A percentile compares a stretch with the other conserved stretches of the same genome.
These are phyloP conservation scores for Waltiozyma sp. DNA, from an alignment of 1,139 yeast genomes.

Conservation along the genomic window DNA sequence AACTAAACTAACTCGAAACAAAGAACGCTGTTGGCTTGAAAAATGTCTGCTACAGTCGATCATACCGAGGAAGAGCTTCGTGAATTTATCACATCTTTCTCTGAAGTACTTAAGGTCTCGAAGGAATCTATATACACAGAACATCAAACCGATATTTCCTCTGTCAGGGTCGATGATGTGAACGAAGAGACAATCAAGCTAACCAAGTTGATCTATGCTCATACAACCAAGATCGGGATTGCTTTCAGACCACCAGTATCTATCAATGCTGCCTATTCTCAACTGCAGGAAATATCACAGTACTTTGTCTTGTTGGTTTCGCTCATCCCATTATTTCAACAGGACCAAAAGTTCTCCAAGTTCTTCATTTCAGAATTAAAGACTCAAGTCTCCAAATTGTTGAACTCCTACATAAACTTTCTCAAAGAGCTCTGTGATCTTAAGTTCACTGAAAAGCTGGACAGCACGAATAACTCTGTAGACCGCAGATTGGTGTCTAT, in stretches of 20 bases:
- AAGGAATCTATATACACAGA: constrained; percentile 4
- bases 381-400: constrained; percentile 5
- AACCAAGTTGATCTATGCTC: constrained; percentile 55
- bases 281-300: constrained; percentile 30
- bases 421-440: constrained; percentile 23
- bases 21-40: too few relatives aligned
- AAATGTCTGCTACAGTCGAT: background rate
- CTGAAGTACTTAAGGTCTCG: constrained; percentile 12
- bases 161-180: constrained; percentile 34
- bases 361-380: constrained; percentile 10
- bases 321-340: constrained; percentile 8
- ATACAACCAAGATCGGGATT: constrained; percentile 69
- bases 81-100: constrained; percentile 9
- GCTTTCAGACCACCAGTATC: constrained; percentile 54
- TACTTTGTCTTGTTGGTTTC: constrained; percentile 11
- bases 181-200: constrained; percentile 48
- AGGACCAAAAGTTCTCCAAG: constrained; percentile 7
- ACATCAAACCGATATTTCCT: constrained; percentile 16
- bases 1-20: background rate
- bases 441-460: constrained; percentile 16
- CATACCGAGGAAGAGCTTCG: constrained; percentile 10
- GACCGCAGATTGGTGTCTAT: constrained; percentile 42
- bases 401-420: constrained; percentile 12
- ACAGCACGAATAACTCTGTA: constrained; percentile 11
- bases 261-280: constrained; percentile 39